Evolutionary conservation across 2,329 filamentous ascomycete genomes (phyloP).

Genomic region (Zasmidium angulare): DNA sequence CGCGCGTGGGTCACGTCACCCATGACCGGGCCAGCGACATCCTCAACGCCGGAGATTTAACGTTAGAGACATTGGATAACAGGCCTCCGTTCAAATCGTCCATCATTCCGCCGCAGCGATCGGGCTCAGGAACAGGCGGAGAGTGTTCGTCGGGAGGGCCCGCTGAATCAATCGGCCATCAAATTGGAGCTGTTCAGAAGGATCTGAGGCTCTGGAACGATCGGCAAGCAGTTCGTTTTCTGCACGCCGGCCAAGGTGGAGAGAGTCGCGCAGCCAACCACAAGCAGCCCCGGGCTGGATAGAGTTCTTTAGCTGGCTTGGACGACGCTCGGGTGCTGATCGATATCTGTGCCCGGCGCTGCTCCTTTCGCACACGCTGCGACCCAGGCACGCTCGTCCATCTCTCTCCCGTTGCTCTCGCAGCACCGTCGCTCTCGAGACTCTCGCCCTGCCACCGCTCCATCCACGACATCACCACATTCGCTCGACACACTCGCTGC

Average conservation of each 20-base stretch:
- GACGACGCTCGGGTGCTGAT: no score
- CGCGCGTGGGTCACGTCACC: background rate
- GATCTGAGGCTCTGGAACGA: background rate
- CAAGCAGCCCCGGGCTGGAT: no score
- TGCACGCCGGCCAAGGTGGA: background rate
- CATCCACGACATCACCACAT: slow-evolving; percentile 8
- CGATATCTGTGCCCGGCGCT: background rate
- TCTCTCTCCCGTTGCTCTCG: slow-evolving; percentile 4
- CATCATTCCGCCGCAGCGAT: background rate
- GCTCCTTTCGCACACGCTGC: background rate
- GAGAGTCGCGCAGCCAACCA: no score
- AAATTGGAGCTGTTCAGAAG: background rate
- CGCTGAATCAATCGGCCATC: background rate
- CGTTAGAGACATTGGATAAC: no score
- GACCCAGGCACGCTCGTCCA: background rate
- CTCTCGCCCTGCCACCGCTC: slow-evolving; percentile 1
- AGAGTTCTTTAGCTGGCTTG: no score
- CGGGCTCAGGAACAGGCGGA: background rate
- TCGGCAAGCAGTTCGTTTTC: background rate
- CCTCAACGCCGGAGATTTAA: background rate
- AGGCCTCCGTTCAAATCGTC: background rate
- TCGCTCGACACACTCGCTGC: slow-evolving; percentile 8
- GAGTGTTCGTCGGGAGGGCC: background rate
- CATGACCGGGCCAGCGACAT: background rate
- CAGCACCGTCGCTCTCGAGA: background rate